These are phyloP conservation scores for Cladosporium oxysporum DNA, from an alignment of 2,329 filamentous ascomycete genomes.

Conservation along the genomic window DNA sequence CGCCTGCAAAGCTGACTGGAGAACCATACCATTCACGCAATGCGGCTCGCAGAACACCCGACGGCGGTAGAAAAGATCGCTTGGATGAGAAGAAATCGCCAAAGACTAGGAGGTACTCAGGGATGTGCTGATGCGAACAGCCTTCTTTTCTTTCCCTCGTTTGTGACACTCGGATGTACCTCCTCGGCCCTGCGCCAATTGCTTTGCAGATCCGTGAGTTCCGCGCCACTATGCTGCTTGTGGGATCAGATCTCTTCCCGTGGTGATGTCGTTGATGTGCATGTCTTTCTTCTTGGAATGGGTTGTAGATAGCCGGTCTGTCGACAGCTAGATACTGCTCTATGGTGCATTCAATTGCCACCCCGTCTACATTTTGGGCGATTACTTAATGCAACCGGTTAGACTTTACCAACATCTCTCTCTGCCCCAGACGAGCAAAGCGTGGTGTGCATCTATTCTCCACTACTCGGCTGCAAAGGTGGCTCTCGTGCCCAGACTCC, in stretches of 20 bases:
- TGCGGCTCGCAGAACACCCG: neutral
- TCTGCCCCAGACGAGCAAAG: neutral
- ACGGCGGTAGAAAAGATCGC: neutral
- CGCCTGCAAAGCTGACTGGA: neutral
- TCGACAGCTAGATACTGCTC: neutral
- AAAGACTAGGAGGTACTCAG: neutral
- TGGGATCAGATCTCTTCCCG: neutral
- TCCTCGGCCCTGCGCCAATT: conserved; percentile 3
- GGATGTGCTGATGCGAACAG: neutral
- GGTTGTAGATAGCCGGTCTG: neutral
- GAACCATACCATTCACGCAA: neutral
- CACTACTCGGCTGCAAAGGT: neutral
- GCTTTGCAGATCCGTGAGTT: conserved; percentile 14
- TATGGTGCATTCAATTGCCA: neutral
- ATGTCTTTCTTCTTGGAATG: neutral
- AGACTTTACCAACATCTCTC: neutral
- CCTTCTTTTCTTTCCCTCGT: neutral
- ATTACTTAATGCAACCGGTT: neutral
- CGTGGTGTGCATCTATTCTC: neutral
- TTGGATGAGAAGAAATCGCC: conserved; percentile 15
- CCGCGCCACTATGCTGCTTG: neutral
- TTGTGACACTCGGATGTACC: neutral
- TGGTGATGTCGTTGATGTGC: neutral
- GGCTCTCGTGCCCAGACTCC: neutral
- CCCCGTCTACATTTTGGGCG: neutral